Base-by-base conservation (phyloP, 2,329 filamentous ascomycete species). In the Aspergillus phoenicis region DNA sequence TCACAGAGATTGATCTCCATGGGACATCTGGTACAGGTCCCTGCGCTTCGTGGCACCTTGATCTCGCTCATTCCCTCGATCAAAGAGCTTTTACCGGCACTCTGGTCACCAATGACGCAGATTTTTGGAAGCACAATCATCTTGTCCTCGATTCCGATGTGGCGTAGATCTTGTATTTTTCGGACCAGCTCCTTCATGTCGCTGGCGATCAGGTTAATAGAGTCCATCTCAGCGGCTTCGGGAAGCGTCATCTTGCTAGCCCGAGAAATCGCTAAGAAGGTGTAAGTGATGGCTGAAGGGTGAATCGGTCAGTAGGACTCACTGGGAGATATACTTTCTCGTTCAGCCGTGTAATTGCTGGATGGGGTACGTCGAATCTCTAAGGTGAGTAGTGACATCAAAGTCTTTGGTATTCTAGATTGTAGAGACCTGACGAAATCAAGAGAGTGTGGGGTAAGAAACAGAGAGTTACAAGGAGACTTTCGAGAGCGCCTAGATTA, bases 21-120 rank as follows among this genome's bases (percentile, higher is more conserved):
- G 0, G 92, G 91, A 60, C 91, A 96, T 0, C 89, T 80, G 0
- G 93, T 97, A 69, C 93, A 96, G 0, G 89, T 90, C 0, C 89
- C 89, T 4, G 85, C 84, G 43, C 84, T 86, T 1, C 89, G 83
- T 0, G 91, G 91, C 0, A 94, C 85, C 20, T 87, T 87, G 24
- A 95, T 88, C 4, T 88, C 89, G 0, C 51, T 78, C 61, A 90
- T 84, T 0, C 85, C 87, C 11, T 87, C 87, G 55, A 84, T 83
- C 0, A 85, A 71, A 0, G 83, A 92, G 0, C 88, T 92, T 71
- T 97, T 97, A 0, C 93, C 93, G 0, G 91, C 89, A 0, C 87
- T 91, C 70, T 97, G 93, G 52, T 96, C 92, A 0, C 93, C 93
- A 0, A 96, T 87, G 0, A 96, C 85, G 5, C 94, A 90, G 8